Conservation (phyloP, 2,329 filamentous ascomycete genomes). For the Aspergillus carbonarius region DNA sequence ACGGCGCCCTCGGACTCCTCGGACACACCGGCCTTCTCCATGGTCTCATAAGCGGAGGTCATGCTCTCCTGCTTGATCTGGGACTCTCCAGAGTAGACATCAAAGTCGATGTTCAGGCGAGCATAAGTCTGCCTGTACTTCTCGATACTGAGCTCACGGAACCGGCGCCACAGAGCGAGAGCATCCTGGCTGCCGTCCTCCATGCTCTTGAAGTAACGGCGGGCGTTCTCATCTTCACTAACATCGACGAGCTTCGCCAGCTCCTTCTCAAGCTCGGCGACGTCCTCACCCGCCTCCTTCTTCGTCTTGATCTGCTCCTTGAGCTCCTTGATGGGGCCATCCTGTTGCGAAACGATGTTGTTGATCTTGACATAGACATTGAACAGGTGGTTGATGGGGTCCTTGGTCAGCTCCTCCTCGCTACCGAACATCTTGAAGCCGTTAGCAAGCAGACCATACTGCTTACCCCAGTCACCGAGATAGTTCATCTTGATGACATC, state of each 20-base stretch:
- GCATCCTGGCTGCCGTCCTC: constrained; percentile 61
- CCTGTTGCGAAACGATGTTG: constrained; percentile 56
- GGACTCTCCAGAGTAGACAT: constrained; percentile 69
- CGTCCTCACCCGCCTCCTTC: constrained; percentile 51
- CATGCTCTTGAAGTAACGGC: constrained; percentile 68
- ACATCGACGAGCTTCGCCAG: constrained; percentile 50
- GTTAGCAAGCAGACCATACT: constrained; percentile 63
- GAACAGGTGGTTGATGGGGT: constrained; percentile 65
- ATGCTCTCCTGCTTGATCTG: constrained; percentile 64
- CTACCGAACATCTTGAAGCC: constrained; percentile 63
- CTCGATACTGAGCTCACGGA: constrained; percentile 63
- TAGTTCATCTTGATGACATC: constrained; percentile 66
- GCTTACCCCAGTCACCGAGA: constrained; percentile 68
- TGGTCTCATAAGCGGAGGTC: constrained; percentile 56
- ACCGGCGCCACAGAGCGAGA: constrained; percentile 61
- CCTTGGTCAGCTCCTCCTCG: constrained; percentile 58
- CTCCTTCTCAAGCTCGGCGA: constrained; percentile 49
- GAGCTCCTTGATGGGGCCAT: constrained; percentile 55
- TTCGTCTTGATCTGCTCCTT: constrained; percentile 51
- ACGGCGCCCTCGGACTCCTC: constrained; percentile 66
- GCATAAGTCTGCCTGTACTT: constrained; percentile 65
- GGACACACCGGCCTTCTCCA: constrained; percentile 61
- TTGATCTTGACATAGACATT: constrained; percentile 67
- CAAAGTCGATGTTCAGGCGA: constrained; percentile 64
- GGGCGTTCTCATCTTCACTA: constrained; percentile 60